Base-by-base conservation (phyloP, 2,329 filamentous ascomycete genomes). In the Periconia sp. region DNA sequence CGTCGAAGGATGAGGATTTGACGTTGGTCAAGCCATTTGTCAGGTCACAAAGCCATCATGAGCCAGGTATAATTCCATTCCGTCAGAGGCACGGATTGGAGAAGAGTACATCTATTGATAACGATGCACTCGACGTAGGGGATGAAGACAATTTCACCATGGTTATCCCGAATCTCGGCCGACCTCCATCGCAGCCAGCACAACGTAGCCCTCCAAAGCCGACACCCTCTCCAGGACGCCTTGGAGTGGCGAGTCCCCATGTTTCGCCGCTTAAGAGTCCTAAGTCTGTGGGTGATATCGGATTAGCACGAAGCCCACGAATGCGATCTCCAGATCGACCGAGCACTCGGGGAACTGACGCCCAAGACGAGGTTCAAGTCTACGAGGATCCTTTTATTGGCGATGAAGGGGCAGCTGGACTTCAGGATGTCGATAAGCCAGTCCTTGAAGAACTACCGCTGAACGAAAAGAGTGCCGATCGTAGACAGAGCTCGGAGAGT, bases 321-420 rank as follows among this genome's bases (percentile, higher is more conserved):
- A 43, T 64, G 36, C 51, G 52, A 36, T 69, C 67, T 9, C 65
- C 64, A 28, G 66, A 70, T 37, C 64, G 65, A 8, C 56, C 61
- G 13, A 62, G 56, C 38, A 66, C 57, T 10, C 59, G 60, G 13
- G 62, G 62, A 18, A 61, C 60, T n/a, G 57, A 64, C 38, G 52
- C 49, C 17, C 63, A 59, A 33, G 72, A 73, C 18, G 73, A 73
- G 39, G 74, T 79, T 3, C 74, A 75, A 38, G 77, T 79, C 19
- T 80, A 78, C 50, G 79, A 82, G 59, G 78, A 81, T 48, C 77
- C 77, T 1, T 75, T 77, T 39, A 71, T 69, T 25, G 68, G 68
- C 28, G 68, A 71, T 25, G 64, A 66, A 29, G 58, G 60, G 17
- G 39, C 52, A 16, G 43, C 45, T 23, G 41, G 50, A 25, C 47